Evolutionary conservation across 2,329 filamentous ascomycete genomes (phyloP).

Genomic region (Trichoderma arundinaceum): DNA sequence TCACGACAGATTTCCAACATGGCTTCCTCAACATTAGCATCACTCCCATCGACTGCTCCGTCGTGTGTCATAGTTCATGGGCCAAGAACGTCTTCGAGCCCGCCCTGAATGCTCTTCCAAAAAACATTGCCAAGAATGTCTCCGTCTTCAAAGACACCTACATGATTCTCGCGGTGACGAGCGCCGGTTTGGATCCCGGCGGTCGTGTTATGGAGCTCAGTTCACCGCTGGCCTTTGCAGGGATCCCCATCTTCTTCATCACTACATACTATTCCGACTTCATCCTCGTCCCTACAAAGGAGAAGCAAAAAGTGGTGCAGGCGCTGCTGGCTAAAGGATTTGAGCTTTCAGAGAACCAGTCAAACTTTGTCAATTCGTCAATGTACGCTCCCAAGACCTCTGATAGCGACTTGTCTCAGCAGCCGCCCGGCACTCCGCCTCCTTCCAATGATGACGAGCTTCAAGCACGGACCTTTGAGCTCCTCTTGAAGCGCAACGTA

Average conservation of each 20-base stretch:
- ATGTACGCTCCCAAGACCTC: conserved; percentile 44
- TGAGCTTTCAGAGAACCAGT: conserved; percentile 75
- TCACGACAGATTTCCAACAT: conserved; percentile 62
- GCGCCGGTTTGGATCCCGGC: conserved; percentile 87
- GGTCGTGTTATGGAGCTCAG: conserved; percentile 91
- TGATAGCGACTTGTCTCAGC: conserved; percentile 40
- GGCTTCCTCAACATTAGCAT: conserved; percentile 92
- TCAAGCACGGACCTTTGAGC: conserved; percentile 79
- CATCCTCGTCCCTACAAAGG: conserved; percentile 82
- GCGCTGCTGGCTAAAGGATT: conserved; percentile 82
- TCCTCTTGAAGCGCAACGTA: conserved; percentile 79
- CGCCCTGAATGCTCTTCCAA: conserved; percentile 67
- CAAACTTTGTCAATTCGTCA: conserved; percentile 66
- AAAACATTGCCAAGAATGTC: conserved; percentile 58
- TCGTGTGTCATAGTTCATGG: conserved; percentile 82
- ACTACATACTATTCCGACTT: conserved; percentile 98
- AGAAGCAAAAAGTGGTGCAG: conserved; percentile 74
- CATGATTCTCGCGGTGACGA: conserved; percentile 86
- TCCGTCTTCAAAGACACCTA: conserved; percentile 84
- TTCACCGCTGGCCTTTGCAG: conserved; percentile 85
- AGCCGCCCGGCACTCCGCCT: conserved; percentile 71
- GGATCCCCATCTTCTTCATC: conserved; percentile 97
- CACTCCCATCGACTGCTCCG: conserved; percentile 88
- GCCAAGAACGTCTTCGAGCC: conserved; percentile 78
- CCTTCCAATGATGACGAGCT: conserved; percentile 80